phyloP scores from a whole-genome alignment of 208 protist species.

The Crithidia expoeki region DNA sequence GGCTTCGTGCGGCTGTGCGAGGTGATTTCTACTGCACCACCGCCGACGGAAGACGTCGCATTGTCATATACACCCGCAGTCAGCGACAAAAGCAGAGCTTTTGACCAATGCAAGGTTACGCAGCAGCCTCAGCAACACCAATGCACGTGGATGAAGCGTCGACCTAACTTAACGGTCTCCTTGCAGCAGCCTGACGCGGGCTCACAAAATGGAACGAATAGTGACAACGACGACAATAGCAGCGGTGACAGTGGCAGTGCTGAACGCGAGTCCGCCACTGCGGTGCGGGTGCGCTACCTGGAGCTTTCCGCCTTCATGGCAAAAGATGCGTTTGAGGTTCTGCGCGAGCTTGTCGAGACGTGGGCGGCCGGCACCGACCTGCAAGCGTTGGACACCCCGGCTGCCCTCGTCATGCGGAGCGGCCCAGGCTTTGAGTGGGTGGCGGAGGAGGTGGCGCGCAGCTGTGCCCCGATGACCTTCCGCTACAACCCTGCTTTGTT shows the following conservation, averaged over 20 bases:
- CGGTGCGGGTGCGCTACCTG: constrained; percentile 47
- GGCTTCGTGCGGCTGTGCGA: constrained; percentile 45
- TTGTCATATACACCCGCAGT: background rate
- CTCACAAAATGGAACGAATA: background rate
- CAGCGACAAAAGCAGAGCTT: background rate
- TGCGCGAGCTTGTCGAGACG: constrained; percentile 35
- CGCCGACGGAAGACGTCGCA: background rate
- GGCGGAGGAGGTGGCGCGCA: constrained; percentile 41
- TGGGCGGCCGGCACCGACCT: constrained; percentile 43
- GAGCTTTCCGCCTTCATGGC: constrained; percentile 57
- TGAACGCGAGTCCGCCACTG: constrained; percentile 26
- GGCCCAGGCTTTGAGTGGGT: constrained; percentile 48
- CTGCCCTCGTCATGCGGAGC: constrained; percentile 62
- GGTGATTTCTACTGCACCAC: constrained; percentile 23
- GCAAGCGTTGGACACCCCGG: constrained; percentile 40
- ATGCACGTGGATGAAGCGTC: background rate
- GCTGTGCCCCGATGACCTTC: constrained; percentile 46
- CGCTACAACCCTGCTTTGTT: constrained; percentile 34
- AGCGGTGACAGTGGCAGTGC: background rate
- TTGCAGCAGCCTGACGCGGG: constrained; percentile 17
- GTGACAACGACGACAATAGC: background rate
- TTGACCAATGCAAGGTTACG: too few species aligned
- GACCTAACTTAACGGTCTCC: constrained; percentile 11
- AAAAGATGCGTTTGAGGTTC: constrained; percentile 52
- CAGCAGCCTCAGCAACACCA: background rate